Evolutionary conservation across 164 flowering plant species (phyloP).

Genomic region (Houttuynia cordata): DNA sequence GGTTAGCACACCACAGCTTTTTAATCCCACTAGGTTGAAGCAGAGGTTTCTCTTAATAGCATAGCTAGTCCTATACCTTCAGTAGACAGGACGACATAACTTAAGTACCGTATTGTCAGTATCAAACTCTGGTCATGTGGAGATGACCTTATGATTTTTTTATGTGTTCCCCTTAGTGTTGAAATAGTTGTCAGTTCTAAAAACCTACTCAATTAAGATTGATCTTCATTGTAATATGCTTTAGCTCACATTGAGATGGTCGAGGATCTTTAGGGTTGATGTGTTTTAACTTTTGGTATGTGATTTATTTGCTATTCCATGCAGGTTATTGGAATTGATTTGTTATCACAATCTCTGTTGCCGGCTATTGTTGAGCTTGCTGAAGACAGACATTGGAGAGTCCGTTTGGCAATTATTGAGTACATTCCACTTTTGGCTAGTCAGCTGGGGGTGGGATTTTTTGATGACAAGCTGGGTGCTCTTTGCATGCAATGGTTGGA

Average conservation of each 20-base stretch:
- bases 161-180: no score
- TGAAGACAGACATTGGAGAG: conserved; percentile 96
- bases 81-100: no score
- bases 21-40: no score
- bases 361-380: conserved; percentile 94
- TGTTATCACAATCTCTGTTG: conserved; percentile 19
- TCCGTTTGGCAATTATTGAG: conserved; percentile 81
- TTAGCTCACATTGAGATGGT: not conserved
- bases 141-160: no score
- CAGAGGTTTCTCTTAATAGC: no score
- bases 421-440: conserved; percentile 83
- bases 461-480: conserved; percentile 19
- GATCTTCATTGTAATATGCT: no score
- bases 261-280: not conserved
- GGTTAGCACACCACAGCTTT: no score
- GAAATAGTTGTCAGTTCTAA: no score
- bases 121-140: no score
- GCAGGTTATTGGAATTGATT: conserved; percentile 17
- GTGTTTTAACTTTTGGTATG: not conserved
- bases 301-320: not conserved
- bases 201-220: no score
- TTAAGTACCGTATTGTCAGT: no score
- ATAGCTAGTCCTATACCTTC: no score
- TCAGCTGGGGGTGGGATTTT: conserved; percentile 78
- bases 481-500: conserved; percentile 55